Conservation (phyloP, 805 yeast species). For the Torulaspora maleeae region DNA sequence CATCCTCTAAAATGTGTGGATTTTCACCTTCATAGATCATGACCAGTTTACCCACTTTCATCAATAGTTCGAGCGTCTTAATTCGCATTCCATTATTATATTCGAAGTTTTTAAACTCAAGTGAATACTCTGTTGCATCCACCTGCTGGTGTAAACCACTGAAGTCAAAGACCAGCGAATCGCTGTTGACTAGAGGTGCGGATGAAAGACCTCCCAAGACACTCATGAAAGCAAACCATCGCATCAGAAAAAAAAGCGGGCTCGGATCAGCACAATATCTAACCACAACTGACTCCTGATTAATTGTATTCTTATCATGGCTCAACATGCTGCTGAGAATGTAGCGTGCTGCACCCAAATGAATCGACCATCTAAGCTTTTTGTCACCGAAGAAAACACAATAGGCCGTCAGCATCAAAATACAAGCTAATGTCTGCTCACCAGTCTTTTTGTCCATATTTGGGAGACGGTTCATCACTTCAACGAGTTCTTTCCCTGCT, state of each 20-base stretch:
- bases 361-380: slow-evolving; percentile 55
- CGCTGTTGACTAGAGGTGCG: slow-evolving; percentile 29
- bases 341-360: slow-evolving; percentile 62
- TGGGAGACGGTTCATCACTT: slow-evolving; percentile 8
- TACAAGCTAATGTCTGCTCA: slow-evolving; percentile 62
- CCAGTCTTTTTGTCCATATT: slow-evolving; percentile 44
- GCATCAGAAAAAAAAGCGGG: slow-evolving; percentile 47
- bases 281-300: not conserved
- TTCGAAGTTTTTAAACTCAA: slow-evolving; percentile 45
- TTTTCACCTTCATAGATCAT: slow-evolving; percentile 8
- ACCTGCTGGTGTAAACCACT: slow-evolving; percentile 1
- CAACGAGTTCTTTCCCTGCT: slow-evolving; percentile 10
- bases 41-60: slow-evolving; percentile 18
- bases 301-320: not conserved
- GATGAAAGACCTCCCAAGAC: slow-evolving; percentile 60
- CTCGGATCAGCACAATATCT: slow-evolving; percentile 13
- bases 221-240: slow-evolving; percentile 70
- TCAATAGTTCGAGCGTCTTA: slow-evolving; percentile 33
- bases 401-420: slow-evolving; percentile 54
- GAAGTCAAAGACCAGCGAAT: slow-evolving; percentile 24
- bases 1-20: not conserved
- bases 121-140: slow-evolving; percentile 18
- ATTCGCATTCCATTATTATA: slow-evolving; percentile 54
- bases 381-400: slow-evolving; percentile 45
- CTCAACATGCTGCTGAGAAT: slow-evolving; percentile 29